Evolutionary conservation across 2,329 filamentous ascomycete genomes (phyloP), one percentile per base, ranked within the genome.

Genomic region (Dothiorella sarmentorum): DNA sequence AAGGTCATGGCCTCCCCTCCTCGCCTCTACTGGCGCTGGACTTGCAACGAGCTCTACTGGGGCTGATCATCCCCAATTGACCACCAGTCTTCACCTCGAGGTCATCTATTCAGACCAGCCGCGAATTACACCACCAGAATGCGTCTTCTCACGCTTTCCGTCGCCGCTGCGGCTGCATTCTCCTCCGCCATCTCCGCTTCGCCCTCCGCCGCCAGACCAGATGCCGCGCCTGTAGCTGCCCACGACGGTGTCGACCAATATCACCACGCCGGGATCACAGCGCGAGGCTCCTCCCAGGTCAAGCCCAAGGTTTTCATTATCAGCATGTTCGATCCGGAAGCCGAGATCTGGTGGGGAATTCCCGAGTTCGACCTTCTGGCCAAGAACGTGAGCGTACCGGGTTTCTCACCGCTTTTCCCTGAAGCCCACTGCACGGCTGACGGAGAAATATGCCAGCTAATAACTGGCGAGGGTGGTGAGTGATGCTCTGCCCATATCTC

Each of bases 341-440:
- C 64, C 13, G 68, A 67, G 43, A 62, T 66, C 17, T 90, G 85
- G 86, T 83, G 84, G 68, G 68, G 74, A 10, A 82, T 82, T 38
- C 74, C 70, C 56, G 60, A 86, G 76, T 79, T 80, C 62, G 75
- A 86, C 66, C 74, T 89, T 17, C 72, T 82, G 0, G 80, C 80
- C 1, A 73, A 78, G 37, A 84, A 84, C 62, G 76, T 88, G 64
- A 78, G 82, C 2, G 69, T 85, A 1, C 81, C 84, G 0, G 86
- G 86, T 1, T 76, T 88, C 10, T 88, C 85, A 0, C 84, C 86
- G 66, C 71, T 87, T 2, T 89, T 82, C 67, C 86, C 86, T 0
- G 73, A 82, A 17, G 80, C 85, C 0, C 83, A 86, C 69, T 92
- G 88, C 71, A 85, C 83, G 0, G 72, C 74, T 10, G 73, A 85